phyloP scores from a whole-genome alignment of 495 filamentous ascomycete species.

The Beverwykella pulmonaria region DNA sequence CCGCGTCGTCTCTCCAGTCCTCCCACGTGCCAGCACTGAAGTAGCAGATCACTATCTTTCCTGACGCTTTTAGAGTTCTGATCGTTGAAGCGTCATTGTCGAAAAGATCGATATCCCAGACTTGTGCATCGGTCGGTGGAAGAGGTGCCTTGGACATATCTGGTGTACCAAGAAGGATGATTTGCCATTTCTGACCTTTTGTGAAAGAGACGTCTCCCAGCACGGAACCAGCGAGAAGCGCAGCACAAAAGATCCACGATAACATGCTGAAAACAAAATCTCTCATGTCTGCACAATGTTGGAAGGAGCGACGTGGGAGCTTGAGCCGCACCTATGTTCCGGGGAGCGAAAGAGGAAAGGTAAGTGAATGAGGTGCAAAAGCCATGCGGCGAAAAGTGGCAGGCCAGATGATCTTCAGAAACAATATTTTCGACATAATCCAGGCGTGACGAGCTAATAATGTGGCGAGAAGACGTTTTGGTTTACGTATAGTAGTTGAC shows the following conservation, averaged over 20 bases:
- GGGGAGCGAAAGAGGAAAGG: constrained; percentile 10
- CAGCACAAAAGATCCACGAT: constrained; percentile 17
- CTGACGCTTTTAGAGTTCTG: constrained; percentile 49
- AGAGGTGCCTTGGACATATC: constrained; percentile 29
- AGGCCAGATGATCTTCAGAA: constrained; percentile 16
- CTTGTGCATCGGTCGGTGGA: constrained; percentile 44
- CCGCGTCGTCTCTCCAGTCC: constrained; percentile 60
- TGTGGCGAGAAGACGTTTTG: constrained; percentile 11
- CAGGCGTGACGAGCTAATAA: constrained; percentile 23
- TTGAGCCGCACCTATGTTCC: background rate
- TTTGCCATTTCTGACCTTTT: constrained; percentile 30
- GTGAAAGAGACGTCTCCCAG: constrained; percentile 11
- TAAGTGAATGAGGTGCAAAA: constrained; percentile 1
- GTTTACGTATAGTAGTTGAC: constrained; percentile 31
- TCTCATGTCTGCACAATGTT: background rate
- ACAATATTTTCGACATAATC: constrained; percentile 25
- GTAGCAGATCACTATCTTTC: constrained; percentile 70
- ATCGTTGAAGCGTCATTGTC: constrained; percentile 53
- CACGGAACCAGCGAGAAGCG: constrained; percentile 1
- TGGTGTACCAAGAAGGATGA: constrained; percentile 23
- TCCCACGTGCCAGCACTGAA: constrained; percentile 71
- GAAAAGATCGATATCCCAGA: constrained; percentile 69
- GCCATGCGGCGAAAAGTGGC: constrained; percentile 28
- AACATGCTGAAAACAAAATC: constrained; percentile 6
- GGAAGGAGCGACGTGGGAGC: background rate